A percentile compares a stretch with the other conserved stretches of the same genome.
These are phyloP conservation scores for Salvia sclarea DNA, from an alignment of 305 asterid genomes.

Conservation along the genomic window DNA sequence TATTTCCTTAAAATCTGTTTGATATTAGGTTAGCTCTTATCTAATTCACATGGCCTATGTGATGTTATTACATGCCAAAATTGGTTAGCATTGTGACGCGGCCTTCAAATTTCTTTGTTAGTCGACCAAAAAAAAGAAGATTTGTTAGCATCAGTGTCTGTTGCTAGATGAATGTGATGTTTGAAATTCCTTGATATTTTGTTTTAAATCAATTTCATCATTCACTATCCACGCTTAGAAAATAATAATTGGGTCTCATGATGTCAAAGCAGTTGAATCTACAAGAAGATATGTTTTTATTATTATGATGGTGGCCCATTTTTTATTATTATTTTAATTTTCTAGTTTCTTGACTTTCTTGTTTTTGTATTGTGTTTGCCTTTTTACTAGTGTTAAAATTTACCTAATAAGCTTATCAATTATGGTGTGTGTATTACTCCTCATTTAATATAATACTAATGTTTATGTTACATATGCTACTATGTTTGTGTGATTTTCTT, in stretches of 20 bases:
- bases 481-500: no score
- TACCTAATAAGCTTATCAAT: not conserved
- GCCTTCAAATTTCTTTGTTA: no score
- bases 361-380: not conserved
- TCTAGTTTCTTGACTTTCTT: not conserved
- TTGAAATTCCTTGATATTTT: not conserved
- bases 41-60: constrained; percentile 17
- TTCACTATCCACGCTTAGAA: not conserved
- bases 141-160: not conserved
- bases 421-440: no score
- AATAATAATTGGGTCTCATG: not conserved
- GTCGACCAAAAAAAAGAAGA: no score
- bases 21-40: not conserved
- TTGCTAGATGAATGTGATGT: not conserved
- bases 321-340: not conserved
- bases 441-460: no score
- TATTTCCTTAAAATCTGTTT: not conserved
- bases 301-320: not conserved
- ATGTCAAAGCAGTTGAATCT: not conserved
- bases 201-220: no score
- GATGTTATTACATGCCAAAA: not conserved
- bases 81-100: no score
- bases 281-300: not conserved
- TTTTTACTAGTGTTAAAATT: no score
- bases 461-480: no score